These are phyloP conservation scores for Mortierella sp. DNA, from an alignment of 371 early-diverging fungal genomes.

Conservation along the genomic window DNA sequence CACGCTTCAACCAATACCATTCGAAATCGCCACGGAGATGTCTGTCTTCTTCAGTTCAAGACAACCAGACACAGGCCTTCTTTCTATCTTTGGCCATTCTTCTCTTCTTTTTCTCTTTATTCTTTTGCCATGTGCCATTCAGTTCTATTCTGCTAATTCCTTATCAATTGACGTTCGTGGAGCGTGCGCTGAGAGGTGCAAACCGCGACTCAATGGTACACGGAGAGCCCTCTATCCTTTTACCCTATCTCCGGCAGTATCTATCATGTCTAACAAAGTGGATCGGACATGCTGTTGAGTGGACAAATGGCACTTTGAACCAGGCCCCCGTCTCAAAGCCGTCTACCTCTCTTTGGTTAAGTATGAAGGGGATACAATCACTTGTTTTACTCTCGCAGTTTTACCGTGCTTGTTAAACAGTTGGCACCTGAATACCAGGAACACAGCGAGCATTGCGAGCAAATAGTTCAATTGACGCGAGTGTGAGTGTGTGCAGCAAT, in stretches of 20 bases:
- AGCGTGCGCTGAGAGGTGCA: not conserved
- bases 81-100: not conserved
- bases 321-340: no score
- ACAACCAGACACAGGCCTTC: not conserved
- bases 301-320: no score
- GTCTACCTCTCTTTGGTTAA: not conserved
- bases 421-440: not conserved
- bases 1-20: not conserved
- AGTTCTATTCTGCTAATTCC: not conserved
- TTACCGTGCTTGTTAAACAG: no score
- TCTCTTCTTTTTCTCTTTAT: not conserved
- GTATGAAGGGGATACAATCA: not conserved
- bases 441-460: not conserved
- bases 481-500: not conserved
- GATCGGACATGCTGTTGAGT: no score
- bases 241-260: not conserved
- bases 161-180: not conserved
- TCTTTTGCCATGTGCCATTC: not conserved
- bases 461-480: not conserved
- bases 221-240: not conserved
- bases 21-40: not conserved
- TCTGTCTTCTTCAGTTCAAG: no score
- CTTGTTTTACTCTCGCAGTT: no score
- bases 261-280: not conserved
- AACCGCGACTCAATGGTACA: not conserved